Percentiles rank a stretch among this genome's conserved stretches.
These are phyloP conservation scores for Neurospora sp. DNA, from an alignment of 495 filamentous ascomycete genomes.

Conservation along the genomic window DNA sequence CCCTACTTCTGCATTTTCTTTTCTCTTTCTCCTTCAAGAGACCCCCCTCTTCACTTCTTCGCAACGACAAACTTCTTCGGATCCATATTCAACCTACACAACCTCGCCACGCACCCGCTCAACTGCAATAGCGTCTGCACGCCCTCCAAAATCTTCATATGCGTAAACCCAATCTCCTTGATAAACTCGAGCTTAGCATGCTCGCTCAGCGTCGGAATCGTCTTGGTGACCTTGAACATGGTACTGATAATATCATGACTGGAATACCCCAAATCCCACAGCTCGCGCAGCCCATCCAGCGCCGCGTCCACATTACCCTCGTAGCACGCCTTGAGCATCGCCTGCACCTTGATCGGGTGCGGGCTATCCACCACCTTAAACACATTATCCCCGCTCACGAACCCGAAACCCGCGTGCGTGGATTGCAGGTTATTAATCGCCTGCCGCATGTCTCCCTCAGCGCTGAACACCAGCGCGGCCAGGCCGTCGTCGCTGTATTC, in stretches of 20 bases:
- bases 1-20: too few relatives aligned
- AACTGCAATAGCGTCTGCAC: constrained; percentile 92
- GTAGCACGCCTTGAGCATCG: constrained; percentile 94
- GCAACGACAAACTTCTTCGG: constrained; percentile 65
- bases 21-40: not conserved
- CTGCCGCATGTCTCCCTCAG: constrained; percentile 98
- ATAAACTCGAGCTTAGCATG: constrained; percentile 94
- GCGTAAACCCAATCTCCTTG: constrained; percentile 95
- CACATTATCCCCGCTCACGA: constrained; percentile 94
- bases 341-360: constrained; percentile 96
- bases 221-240: constrained; percentile 98
- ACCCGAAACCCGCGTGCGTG: constrained; percentile 90
- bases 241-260: constrained; percentile 97
- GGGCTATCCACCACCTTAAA: constrained; percentile 96
- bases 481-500: constrained; percentile 88
- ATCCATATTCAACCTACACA: constrained; percentile 94
- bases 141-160: constrained; percentile 96
- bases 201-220: constrained; percentile 78
- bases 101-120: constrained; percentile 77
- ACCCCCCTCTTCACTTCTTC: constrained; percentile 16
- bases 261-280: constrained; percentile 91
- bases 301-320: constrained; percentile 83
- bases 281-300: constrained; percentile 75
- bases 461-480: constrained; percentile 90
- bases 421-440: constrained; percentile 98